Evolutionary conservation across 305 asterid genomes (phyloP).

Genomic region (Solanum chacoense): DNA sequence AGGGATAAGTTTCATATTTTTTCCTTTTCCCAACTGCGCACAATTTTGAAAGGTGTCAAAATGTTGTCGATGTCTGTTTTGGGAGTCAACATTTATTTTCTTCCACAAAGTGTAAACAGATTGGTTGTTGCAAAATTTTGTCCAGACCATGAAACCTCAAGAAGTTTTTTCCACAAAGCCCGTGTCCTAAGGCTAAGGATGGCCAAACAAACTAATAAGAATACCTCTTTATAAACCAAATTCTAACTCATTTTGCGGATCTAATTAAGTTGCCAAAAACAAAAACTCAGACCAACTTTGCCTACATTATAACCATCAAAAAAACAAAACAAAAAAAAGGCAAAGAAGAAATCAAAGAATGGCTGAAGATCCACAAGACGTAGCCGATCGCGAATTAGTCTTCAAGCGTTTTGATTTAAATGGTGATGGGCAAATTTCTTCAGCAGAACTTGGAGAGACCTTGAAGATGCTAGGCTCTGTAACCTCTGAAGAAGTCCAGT

Average conservation of each 20-base stretch:
- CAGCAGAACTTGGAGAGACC: constrained; percentile 63
- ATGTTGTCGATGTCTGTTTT: neutral
- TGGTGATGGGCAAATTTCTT: constrained; percentile 62
- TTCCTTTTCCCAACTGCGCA: neutral
- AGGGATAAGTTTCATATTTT: neutral
- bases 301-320: neutral
- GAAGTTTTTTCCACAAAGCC: neutral
- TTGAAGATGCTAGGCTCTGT: constrained; percentile 53
- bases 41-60: neutral
- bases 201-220: constrained; percentile 1
- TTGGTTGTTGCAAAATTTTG: neutral
- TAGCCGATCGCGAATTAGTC: constrained; percentile 43
- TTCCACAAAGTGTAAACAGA: neutral
- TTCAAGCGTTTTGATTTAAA: constrained; percentile 64
- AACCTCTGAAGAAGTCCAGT: constrained; percentile 37
- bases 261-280: neutral
- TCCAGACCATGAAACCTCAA: neutral
- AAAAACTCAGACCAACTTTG: neutral
- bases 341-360: constrained; percentile 13
- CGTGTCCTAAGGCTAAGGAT: constrained; percentile 3
- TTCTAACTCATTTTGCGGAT: neutral
- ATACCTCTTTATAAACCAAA: constrained; percentile 6
- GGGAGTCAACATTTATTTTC: neutral
- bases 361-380: constrained; percentile 58
- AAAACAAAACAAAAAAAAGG: neutral